Conservation (phyloP, 495 filamentous ascomycete genomes). For the Neurospora terricola region DNA sequence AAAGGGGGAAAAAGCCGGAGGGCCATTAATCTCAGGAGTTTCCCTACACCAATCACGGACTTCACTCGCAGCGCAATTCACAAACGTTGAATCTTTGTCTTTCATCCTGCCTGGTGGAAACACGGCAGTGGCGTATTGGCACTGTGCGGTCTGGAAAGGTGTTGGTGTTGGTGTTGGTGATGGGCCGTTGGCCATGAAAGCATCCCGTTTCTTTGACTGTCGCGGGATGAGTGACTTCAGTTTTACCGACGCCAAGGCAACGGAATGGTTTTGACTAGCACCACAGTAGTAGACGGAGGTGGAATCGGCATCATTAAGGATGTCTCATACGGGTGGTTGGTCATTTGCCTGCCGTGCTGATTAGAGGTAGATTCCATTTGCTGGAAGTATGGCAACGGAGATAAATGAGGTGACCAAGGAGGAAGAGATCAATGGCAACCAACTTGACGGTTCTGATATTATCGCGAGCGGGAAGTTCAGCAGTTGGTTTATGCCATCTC, state of each 20-base stretch:
- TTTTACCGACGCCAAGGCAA: neutral
- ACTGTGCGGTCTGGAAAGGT: neutral
- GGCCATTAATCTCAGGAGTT: no score
- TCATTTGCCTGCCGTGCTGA: neutral
- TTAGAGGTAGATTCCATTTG: neutral
- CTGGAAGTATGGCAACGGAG: neutral
- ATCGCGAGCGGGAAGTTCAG: neutral
- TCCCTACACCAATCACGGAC: no score
- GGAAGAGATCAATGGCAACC: no score
- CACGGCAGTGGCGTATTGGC: neutral
- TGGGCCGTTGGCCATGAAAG: neutral
- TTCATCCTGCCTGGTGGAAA: no score
- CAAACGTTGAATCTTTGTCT: no score
- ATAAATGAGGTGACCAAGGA: neutral
- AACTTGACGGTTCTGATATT: no score
- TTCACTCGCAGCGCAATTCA: no score
- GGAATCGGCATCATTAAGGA: neutral
- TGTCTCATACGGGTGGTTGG: neutral
- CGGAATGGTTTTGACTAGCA: neutral
- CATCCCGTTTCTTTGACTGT: neutral
- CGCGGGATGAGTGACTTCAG: neutral
- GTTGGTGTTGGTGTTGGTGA: neutral
- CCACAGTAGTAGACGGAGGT: neutral
- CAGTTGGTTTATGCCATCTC: neutral
- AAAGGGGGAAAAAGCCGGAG: no score